A percentile compares a stretch with the other conserved stretches of the same genome.
These are phyloP conservation scores for Penicillium verrucosum DNA, from an alignment of 2,329 filamentous ascomycete species.

Conservation along the genomic window DNA sequence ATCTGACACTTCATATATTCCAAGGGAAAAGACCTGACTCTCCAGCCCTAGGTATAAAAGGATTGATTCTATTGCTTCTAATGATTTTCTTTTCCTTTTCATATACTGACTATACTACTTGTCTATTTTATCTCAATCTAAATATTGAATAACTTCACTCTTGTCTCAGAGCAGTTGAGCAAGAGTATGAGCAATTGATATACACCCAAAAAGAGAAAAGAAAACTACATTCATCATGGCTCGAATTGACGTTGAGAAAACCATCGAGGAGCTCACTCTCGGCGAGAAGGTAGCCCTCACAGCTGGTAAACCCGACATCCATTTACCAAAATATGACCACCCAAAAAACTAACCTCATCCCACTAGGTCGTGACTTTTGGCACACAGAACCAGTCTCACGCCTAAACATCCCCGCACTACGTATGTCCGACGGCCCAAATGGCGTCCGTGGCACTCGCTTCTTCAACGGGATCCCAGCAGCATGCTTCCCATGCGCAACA, in stretches of 20 bases:
- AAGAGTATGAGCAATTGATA: background rate
- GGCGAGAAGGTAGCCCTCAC: constrained; percentile 56
- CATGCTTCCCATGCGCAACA: constrained; percentile 74
- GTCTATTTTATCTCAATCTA: background rate
- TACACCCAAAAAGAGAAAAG: background rate
- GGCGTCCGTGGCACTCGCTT: constrained; percentile 67
- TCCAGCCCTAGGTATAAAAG: background rate
- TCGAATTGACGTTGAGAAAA: constrained; percentile 44
- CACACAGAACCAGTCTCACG: constrained; percentile 62
- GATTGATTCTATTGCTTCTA: background rate
- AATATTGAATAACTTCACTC: background rate
- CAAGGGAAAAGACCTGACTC: background rate
- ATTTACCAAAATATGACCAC: constrained; percentile 8
- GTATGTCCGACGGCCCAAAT: constrained; percentile 68
- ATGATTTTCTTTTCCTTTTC: background rate
- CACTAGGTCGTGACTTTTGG: constrained; percentile 59
- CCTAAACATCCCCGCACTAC: constrained; percentile 62
- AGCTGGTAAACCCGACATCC: constrained; percentile 28
- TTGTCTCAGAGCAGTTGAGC: background rate
- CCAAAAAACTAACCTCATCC: background rate
- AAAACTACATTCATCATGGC: constrained; percentile 25
- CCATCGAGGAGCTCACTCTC: constrained; percentile 52
- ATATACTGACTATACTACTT: background rate
- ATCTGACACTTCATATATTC: background rate
- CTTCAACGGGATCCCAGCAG: constrained; percentile 66